Percentiles rank a stretch among this genome's conserved stretches.
These are phyloP conservation scores for Neurospora tetrasperma DNA, from an alignment of 495 filamentous ascomycete genomes.

Conservation along the genomic window DNA sequence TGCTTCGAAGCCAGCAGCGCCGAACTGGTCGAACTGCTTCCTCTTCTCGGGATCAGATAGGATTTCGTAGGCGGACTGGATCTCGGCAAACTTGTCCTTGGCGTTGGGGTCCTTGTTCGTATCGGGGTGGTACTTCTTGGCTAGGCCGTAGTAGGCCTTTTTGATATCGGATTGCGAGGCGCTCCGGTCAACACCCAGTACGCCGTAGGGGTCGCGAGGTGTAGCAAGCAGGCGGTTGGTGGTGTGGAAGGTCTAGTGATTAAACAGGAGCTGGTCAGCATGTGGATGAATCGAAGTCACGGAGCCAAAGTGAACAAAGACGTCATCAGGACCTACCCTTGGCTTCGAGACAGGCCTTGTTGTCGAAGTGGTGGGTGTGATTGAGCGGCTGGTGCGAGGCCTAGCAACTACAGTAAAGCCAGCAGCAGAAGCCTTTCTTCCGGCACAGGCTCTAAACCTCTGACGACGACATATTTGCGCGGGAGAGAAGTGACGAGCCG, in stretches of 20 bases:
- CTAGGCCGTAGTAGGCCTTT: conserved; percentile 93
- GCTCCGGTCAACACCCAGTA: conserved; percentile 71
- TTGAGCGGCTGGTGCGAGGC: conserved; percentile 3
- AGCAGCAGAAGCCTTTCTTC: neutral
- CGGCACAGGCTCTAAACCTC: conserved; percentile 24
- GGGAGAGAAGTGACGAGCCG: conserved; percentile 39
- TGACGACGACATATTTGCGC: conserved; percentile 38
- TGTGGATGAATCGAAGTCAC: neutral
- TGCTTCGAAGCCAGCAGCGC: conserved; percentile 76
- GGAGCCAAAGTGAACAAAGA: neutral
- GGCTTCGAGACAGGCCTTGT: neutral
- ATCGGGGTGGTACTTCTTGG: conserved; percentile 98
- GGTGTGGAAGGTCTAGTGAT: conserved; percentile 62
- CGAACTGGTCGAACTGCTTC: conserved; percentile 82
- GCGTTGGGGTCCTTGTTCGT: conserved; percentile 89
- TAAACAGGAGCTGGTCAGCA: neutral
- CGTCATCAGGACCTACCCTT: conserved; percentile 11
- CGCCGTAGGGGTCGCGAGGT: conserved; percentile 71
- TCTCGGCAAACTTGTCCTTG: conserved; percentile 88
- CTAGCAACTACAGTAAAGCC: conserved; percentile 13
- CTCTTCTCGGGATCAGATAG: conserved; percentile 86
- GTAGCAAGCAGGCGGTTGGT: conserved; percentile 48
- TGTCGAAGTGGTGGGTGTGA: neutral
- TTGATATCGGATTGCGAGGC: conserved; percentile 87
- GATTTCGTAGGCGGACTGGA: conserved; percentile 86